Base-by-base conservation (phyloP, 345 rosid species). In the Lepidium didymum region DNA sequence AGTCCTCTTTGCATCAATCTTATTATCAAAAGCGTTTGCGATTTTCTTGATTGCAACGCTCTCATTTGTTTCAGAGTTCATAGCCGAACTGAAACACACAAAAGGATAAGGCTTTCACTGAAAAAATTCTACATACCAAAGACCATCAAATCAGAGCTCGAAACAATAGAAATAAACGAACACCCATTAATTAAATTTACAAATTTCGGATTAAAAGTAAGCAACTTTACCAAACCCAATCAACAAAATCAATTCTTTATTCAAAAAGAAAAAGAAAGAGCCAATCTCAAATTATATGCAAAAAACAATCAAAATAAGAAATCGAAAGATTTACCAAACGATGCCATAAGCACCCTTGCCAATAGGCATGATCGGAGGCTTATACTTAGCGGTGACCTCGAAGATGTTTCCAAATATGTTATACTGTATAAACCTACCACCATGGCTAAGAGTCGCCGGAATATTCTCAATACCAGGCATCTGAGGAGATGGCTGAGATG, bases 341-440 rank as follows among this genome's bases (percentile, higher is more conserved):
- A 95, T 89, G 71, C 99, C 99, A 61, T 91, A 95, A 10, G 99
- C 99, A 31, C 99, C 99, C 41, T 95, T 95, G 58, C 99, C 99
- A 79, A 95, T 91, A 49, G 99, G 97, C 96, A 95, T 75, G 71
- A 95, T 94, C 43, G 99, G 99, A 56, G 97, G 97, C 80, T 81
- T 87, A 67, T 95, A 95, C 84, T 95, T 95, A 41, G 94, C 89
- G 5, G 99, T 95, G 73, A 95, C 99, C 79, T 89, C 97, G 35
- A 95, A 95, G 54, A 95, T 85, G 81, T 95, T 91, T 9, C 99
- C 99, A 65, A 89, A 89, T 9, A 95, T 95, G 72, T 95, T 89
- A 64, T 95, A 95, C 74, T 89, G 97, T n/a, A 95, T 91, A 75
- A 95, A 95, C 71, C 84, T 78, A 10, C 98, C 99, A 1, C 96